These are phyloP conservation scores for Hysterangium stoloniferum DNA, from an alignment of 768 basidiomycete species.

Conservation along the genomic window DNA sequence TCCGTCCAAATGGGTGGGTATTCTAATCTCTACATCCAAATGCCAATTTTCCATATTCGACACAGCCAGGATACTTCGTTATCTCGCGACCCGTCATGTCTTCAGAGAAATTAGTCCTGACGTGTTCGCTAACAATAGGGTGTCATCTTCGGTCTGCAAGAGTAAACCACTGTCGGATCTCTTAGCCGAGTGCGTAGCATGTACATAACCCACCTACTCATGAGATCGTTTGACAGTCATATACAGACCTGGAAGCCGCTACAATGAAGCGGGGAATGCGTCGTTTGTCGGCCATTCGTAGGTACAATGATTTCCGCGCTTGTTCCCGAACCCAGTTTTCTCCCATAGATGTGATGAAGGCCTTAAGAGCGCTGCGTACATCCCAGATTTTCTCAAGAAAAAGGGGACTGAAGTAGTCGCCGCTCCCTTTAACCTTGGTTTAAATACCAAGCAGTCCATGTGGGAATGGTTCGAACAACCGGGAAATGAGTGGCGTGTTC, in stretches of 20 bases:
- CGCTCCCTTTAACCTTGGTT: conserved; percentile 22
- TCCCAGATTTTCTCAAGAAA: not conserved
- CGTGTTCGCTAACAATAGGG: conserved; percentile 21
- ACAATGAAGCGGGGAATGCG: not conserved
- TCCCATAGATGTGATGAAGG: not conserved
- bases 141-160: conserved; percentile 22
- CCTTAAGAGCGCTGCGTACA: not conserved
- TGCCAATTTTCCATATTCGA: not conserved
- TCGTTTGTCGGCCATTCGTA: not conserved
- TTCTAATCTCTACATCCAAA: not conserved
- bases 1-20: not conserved
- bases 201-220: no score
- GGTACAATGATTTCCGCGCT: not conserved
- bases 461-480: conserved; percentile 24
- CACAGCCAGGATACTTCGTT: not conserved
- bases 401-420: not conserved
- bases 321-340: not conserved
- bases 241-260: not conserved
- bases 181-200: conserved; percentile 19
- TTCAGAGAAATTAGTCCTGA: conserved; percentile 24
- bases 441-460: conserved; percentile 17
- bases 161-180: conserved; percentile 24
- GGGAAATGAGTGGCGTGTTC: conserved; percentile 18
- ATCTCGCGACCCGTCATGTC: not conserved
- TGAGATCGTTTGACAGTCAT: no score